Evolutionary conservation across 768 basidiomycete genomes (phyloP).

Genomic region (Lactarius hengduanensis): DNA sequence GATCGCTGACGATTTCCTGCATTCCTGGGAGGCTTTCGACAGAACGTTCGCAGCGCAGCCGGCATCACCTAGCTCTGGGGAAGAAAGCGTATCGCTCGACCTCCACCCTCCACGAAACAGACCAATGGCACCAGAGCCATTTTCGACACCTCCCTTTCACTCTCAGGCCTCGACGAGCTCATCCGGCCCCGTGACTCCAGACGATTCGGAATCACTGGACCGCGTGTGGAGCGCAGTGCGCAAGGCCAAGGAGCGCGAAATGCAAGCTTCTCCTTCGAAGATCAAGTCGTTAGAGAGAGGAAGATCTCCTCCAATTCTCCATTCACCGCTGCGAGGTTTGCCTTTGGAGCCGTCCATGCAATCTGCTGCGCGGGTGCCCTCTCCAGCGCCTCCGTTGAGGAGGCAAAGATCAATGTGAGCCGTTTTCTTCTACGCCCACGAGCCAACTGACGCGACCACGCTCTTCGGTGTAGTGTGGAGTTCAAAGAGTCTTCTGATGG

Average conservation of each 20-base stretch:
- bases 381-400: constrained; percentile 43
- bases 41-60: constrained; percentile 29
- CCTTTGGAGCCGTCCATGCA: constrained; percentile 16
- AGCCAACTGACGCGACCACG: background rate
- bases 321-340: constrained; percentile 18
- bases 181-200: constrained; percentile 28
- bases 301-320: constrained; percentile 19
- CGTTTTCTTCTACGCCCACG: constrained; percentile 3
- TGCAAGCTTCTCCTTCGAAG: constrained; percentile 68
- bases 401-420: constrained; percentile 65
- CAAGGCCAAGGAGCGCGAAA: constrained; percentile 60
- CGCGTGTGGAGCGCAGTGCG: constrained; percentile 66
- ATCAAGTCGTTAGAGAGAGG: constrained; percentile 62
- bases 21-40: constrained; percentile 30
- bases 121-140: constrained; percentile 31
- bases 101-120: constrained; percentile 17
- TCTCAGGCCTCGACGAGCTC: constrained; percentile 29
- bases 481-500: constrained; percentile 73
- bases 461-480: constrained; percentile 49
- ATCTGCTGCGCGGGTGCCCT: constrained; percentile 8
- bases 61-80: constrained; percentile 17
- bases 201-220: constrained; percentile 43
- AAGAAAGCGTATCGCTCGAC: constrained; percentile 23
- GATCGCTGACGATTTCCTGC: constrained; percentile 25
- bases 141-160: constrained; percentile 24